Percentiles rank a stretch among this genome's conserved stretches.
These are phyloP conservation scores for Rhynchosporium secalis DNA, from an alignment of 2,329 filamentous ascomycete species.

Conservation along the genomic window DNA sequence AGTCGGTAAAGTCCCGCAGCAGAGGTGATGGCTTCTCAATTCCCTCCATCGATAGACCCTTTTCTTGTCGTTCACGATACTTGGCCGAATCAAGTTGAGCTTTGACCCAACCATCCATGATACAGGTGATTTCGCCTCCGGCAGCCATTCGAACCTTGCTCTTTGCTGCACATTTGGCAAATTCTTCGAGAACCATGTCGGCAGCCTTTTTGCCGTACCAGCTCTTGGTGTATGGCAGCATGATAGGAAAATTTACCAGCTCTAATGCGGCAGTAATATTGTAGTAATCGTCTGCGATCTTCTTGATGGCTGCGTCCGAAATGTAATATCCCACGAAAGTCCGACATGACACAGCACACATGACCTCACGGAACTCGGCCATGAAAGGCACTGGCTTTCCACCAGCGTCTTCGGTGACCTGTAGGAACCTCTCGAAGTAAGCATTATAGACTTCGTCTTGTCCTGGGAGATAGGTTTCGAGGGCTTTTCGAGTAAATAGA, in stretches of 20 bases:
- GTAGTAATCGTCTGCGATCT: constrained; percentile 95
- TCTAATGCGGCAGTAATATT: constrained; percentile 93
- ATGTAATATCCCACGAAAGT: constrained; percentile 99
- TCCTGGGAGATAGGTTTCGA: constrained; percentile 84
- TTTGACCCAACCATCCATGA: constrained; percentile 94
- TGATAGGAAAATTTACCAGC: constrained; percentile 97
- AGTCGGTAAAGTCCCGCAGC: constrained; percentile 84
- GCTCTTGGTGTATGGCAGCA: constrained; percentile 89
- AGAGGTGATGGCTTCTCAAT: constrained; percentile 80
- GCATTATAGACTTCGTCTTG: constrained; percentile 89
- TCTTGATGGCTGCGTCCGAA: constrained; percentile 84
- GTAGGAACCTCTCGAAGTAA: constrained; percentile 79
- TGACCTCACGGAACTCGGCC: constrained; percentile 87
- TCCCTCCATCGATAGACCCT: constrained; percentile 66
- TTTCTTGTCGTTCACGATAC: constrained; percentile 76
- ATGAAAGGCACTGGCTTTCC: constrained; percentile 85
- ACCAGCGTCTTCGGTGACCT: constrained; percentile 69
- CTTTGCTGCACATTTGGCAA: constrained; percentile 88
- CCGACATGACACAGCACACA: constrained; percentile 91
- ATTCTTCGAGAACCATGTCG: constrained; percentile 87
- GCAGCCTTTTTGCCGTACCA: constrained; percentile 97
- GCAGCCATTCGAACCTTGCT: constrained; percentile 89
- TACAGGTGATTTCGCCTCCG: constrained; percentile 83
- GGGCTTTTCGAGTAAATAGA: constrained; percentile 87
- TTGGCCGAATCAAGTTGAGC: constrained; percentile 81